Evolutionary conservation across 2,329 filamentous ascomycete genomes (phyloP), one percentile per base, ranked within the genome.

Genomic region (Samsoniella hepiali): DNA sequence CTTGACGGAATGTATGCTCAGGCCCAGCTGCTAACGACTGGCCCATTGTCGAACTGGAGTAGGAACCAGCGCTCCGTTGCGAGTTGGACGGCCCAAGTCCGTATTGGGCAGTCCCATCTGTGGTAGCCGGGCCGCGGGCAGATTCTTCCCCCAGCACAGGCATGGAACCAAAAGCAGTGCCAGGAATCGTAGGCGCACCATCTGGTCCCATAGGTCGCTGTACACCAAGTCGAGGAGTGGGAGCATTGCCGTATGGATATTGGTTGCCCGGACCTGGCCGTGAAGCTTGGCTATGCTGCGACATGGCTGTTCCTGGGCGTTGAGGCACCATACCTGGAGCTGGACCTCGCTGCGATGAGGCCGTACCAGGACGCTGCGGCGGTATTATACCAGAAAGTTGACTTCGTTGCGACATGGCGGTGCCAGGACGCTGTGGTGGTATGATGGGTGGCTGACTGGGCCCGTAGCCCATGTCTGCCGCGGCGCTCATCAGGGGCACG

Each of bases 401-500:
- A 57, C 71, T 75, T 31, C 74, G 69, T 34, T 76, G 75, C 0
- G 75, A 77, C 56, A 69, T 71, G 3, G 75, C 68, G 17, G 78
- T 80, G 29, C 72, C 73, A 8, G 75, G 71, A 38, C 74, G 59
- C 50, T 62, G 49, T 7, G 55, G 68, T 10, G 73, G 75, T 7
- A 73, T 68, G 11, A 70, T 65, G 13, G 77, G 74, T 5, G 70
- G 74, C 2, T 76, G 76, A 1, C 78, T 78, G 5, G 76, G 72
- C 29, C 71, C 71, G 69, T 81, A 82, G 27, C 86, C 87, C 84
- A 89, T 89, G 7, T 82, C 81, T 38, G 82, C 81, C 6, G 87
- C 86, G 64, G 84, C 80, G 22, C 78, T 75, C 44, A 90, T 75
- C 6, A 91, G 79, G 1, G 89, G 85, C 8, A 84, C 82, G 65